Evolutionary conservation across 164 flowering plant species (phyloP).

Genomic region (Macadamia integrifolia): DNA sequence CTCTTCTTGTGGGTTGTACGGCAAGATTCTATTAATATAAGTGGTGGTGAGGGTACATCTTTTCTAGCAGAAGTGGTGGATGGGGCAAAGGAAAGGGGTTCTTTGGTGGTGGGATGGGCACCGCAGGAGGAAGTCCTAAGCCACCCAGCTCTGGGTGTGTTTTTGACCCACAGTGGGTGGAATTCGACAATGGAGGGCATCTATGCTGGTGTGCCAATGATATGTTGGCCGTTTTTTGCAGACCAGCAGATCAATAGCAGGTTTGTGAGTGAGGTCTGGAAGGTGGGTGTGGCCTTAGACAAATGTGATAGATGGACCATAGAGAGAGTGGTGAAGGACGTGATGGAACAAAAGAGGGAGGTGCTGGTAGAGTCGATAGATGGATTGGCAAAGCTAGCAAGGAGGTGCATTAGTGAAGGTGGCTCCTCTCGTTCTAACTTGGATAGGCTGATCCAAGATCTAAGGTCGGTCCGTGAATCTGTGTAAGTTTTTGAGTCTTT

Average conservation of each 20-base stretch:
- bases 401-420: slow-evolving; percentile 14
- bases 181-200: slow-evolving; percentile 42
- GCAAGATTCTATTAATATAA: neutral
- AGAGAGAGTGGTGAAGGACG: slow-evolving; percentile 27
- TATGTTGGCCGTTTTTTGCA: slow-evolving; percentile 36
- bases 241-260: slow-evolving; percentile 39
- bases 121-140: slow-evolving; percentile 42
- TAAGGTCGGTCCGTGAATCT: neutral
- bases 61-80: slow-evolving; percentile 26
- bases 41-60: neutral
- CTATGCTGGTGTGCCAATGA: slow-evolving; percentile 35
- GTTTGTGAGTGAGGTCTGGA: slow-evolving; percentile 37
- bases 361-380: slow-evolving; percentile 11
- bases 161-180: slow-evolving; percentile 49
- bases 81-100: slow-evolving; percentile 25
- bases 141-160: slow-evolving; percentile 40
- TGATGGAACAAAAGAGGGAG: slow-evolving; percentile 26
- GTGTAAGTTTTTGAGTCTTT: no score
- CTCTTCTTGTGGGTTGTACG: slow-evolving; percentile 19
- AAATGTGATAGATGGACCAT: slow-evolving; percentile 19
- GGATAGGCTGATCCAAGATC: slow-evolving; percentile 24
- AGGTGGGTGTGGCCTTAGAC: slow-evolving; percentile 33
- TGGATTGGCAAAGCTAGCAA: slow-evolving; percentile 16
- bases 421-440: slow-evolving; percentile 31
- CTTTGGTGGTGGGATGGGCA: slow-evolving; percentile 27